phyloP scores from a whole-genome alignment of 2,329 filamentous ascomycete species.

The Gaeumannomyces tritici region DNA sequence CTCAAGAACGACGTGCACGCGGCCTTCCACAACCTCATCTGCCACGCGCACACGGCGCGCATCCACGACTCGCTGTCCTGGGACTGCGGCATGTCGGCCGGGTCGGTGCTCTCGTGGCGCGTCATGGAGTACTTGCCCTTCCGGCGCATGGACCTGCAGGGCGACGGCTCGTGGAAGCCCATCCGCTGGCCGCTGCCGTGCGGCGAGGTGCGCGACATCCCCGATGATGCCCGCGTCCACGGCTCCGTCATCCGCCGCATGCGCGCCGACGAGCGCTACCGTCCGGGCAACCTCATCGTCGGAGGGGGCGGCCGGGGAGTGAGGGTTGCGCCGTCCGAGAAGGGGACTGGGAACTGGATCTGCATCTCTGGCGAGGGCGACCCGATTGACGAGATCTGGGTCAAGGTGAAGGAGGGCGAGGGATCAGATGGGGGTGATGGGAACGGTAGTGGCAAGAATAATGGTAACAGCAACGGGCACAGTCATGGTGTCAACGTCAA shows the following conservation, averaged over 20 bases:
- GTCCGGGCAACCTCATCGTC: conserved; percentile 71
- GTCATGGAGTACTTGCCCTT: conserved; percentile 78
- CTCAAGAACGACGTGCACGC: neutral
- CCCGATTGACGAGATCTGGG: conserved; percentile 58
- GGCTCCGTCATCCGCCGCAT: conserved; percentile 66
- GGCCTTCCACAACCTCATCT: conserved; percentile 48
- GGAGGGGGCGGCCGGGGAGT: conserved; percentile 69
- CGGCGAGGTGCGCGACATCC: conserved; percentile 71
- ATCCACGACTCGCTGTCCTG: conserved; percentile 67
- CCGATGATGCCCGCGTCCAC: conserved; percentile 59
- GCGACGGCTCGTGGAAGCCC: conserved; percentile 67
- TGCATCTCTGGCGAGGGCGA: conserved; percentile 56
- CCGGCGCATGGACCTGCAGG: conserved; percentile 66
- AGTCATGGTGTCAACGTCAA: too few species aligned
- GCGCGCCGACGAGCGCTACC: conserved; percentile 51
- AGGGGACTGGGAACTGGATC: conserved; percentile 65
- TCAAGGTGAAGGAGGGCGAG: conserved; percentile 23
- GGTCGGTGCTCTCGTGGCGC: conserved; percentile 59
- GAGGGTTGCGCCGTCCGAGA: conserved; percentile 45
- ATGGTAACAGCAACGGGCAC: too few species aligned
- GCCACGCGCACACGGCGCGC: conserved; percentile 40
- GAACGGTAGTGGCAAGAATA: neutral
- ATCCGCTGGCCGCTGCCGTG: conserved; percentile 73
- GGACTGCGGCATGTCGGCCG: conserved; percentile 42
- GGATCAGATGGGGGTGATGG: neutral